A percentile compares a stretch with the other conserved stretches of the same genome.
phyloP scores from a whole-genome alignment of 768 basidiomycete species.

The Leucocoprinus sp. region DNA sequence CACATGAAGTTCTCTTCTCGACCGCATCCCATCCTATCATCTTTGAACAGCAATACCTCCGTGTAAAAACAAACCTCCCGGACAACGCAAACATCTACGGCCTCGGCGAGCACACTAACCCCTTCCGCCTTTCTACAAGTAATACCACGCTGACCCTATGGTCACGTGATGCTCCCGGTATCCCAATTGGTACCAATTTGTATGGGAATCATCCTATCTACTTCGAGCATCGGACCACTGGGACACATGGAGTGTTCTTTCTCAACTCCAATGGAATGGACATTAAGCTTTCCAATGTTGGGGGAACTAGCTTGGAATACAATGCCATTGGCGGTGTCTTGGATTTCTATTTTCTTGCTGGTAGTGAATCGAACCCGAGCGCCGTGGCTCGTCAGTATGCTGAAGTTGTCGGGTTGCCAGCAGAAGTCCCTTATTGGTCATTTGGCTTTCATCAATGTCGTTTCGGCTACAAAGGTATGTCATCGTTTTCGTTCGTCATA shows the following conservation, averaged over 20 bases:
- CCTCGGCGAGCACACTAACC: slow-evolving; percentile 64
- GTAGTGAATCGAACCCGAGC: slow-evolving; percentile 48
- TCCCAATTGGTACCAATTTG: slow-evolving; percentile 52
- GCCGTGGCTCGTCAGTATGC: slow-evolving; percentile 64
- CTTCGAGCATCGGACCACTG: slow-evolving; percentile 57
- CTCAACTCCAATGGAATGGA: slow-evolving; percentile 74
- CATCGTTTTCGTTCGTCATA: background rate
- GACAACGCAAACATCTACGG: slow-evolving; percentile 65
- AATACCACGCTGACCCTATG: slow-evolving; percentile 48
- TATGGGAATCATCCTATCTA: slow-evolving; percentile 71
- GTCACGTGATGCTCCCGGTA: slow-evolving; percentile 57
- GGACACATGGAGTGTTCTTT: slow-evolving; percentile 64
- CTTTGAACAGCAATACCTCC: slow-evolving; percentile 71
- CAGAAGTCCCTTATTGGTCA: slow-evolving; percentile 69
- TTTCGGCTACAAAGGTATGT: slow-evolving; percentile 54
- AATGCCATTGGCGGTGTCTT: slow-evolving; percentile 71
- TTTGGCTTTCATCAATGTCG: slow-evolving; percentile 70
- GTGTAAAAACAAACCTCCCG: slow-evolving; percentile 58
- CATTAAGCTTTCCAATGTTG: slow-evolving; percentile 47
- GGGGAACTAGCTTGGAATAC: slow-evolving; percentile 51
- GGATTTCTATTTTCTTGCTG: slow-evolving; percentile 74
- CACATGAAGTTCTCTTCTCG: slow-evolving; percentile 51
- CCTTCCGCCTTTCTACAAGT: slow-evolving; percentile 47
- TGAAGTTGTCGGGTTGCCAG: slow-evolving; percentile 54
- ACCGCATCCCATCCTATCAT: slow-evolving; percentile 55